These are phyloP conservation scores for Xylaria palmicola DNA, from an alignment of 495 filamentous ascomycete genomes.

Conservation along the genomic window DNA sequence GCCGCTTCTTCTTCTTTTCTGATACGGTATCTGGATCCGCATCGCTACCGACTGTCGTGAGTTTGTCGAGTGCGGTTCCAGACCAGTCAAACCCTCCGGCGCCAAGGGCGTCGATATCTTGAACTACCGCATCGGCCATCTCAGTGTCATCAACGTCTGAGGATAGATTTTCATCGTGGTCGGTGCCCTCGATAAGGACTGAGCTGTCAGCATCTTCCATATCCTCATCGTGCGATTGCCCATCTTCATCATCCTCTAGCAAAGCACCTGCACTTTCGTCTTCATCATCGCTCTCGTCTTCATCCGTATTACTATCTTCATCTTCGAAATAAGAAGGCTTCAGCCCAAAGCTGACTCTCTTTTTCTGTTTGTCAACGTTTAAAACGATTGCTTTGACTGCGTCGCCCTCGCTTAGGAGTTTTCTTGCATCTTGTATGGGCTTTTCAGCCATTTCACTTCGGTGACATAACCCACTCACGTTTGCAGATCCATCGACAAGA, in stretches of 20 bases:
- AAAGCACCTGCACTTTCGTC: constrained; percentile 49
- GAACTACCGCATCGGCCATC: constrained; percentile 43
- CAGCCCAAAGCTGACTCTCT: constrained; percentile 80
- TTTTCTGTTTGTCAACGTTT: constrained; percentile 68
- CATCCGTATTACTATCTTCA: constrained; percentile 51
- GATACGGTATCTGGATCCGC: constrained; percentile 47
- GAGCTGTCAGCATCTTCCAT: constrained; percentile 55
- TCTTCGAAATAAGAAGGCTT: constrained; percentile 88
- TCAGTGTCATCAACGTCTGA: constrained; percentile 51
- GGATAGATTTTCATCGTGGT: constrained; percentile 37
- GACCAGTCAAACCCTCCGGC: constrained; percentile 87
- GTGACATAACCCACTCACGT: constrained; percentile 91
- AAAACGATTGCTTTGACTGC: constrained; percentile 85
- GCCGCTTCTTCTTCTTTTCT: constrained; percentile 77
- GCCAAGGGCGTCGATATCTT: constrained; percentile 60
- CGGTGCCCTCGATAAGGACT: constrained; percentile 48
- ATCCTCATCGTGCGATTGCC: constrained; percentile 43
- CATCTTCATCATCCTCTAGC: constrained; percentile 38
- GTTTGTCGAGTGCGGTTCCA: constrained; percentile 54
- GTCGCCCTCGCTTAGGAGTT: constrained; percentile 85
- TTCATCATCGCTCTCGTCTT: constrained; percentile 45
- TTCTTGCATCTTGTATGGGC: constrained; percentile 71
- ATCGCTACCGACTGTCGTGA: constrained; percentile 44
- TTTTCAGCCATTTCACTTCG: constrained; percentile 85
- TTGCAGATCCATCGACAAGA: constrained; percentile 75